Percentiles rank a stretch among this genome's conserved stretches.
Evolutionary conservation across 805 yeast genomes (phyloP).

Genomic region (Candida qinlingensis): DNA sequence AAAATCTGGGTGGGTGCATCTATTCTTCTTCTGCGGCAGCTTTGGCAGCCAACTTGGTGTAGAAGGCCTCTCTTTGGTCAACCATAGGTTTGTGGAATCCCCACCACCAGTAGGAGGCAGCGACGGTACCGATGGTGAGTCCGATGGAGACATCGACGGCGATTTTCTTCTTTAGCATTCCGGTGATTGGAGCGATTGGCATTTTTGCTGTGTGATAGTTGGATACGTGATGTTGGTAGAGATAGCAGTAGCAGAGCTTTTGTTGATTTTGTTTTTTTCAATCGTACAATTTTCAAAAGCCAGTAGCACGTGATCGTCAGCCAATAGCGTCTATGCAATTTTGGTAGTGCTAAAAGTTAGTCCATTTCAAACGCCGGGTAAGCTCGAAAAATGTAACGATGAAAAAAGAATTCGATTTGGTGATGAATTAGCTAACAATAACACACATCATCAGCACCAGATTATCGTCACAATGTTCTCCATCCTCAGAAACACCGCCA

Average conservation of each 20-base stretch:
- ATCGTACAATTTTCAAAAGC: conserved; percentile 1
- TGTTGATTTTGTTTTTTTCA: conserved; percentile 5
- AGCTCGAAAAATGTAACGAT: not conserved
- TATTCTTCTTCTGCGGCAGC: conserved; percentile 14
- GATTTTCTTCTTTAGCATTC: conserved; percentile 75
- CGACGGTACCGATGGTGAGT: conserved; percentile 52
- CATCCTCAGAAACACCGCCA: conserved; percentile 25
- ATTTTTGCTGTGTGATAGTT: conserved; percentile 27
- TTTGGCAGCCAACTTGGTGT: conserved; percentile 31
- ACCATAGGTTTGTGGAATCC: conserved; percentile 73
- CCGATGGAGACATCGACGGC: conserved; percentile 75
- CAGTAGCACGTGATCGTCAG: conserved; percentile 9
- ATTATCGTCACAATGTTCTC: conserved; percentile 1
- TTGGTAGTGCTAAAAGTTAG: not conserved
- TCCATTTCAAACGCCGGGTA: not conserved
- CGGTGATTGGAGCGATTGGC: conserved; percentile 85
- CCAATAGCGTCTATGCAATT: conserved; percentile 17
- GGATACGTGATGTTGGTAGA: too few species aligned
- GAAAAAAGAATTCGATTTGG: too few species aligned
- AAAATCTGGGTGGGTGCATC: not conserved
- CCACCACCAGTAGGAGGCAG: conserved; percentile 80
- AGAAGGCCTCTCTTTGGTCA: conserved; percentile 77
- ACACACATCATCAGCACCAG: not conserved
- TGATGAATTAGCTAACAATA: not conserved
- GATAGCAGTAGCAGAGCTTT: not conserved